Evolutionary conservation across 306 rosid genomes (phyloP), one percentile per base, ranked within the genome.

Genomic region (Pyrus communis): DNA sequence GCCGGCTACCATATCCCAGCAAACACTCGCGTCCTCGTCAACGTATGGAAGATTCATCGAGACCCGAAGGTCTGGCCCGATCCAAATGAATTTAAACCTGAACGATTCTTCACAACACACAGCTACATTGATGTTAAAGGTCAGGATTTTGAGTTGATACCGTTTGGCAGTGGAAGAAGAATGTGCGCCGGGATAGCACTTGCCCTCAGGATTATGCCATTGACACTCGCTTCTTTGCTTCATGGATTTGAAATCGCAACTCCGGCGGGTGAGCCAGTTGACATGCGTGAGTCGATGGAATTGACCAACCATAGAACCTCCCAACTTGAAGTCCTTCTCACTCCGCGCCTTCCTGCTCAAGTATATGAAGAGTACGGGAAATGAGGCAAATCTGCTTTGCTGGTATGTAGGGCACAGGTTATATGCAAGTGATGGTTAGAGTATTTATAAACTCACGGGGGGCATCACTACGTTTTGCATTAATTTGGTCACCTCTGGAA

Each of bases 161-260:
- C 55, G 4, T 76, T 76, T 38, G 73, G 80, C 13, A 58, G 65
- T 22, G 80, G 80, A 0, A 67, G 80, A 9, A 22, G 80, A 62
- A 12, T 71, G 2, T 76, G 80, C 57, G 31, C 74, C 0, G 80
- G 74, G 3, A 71, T 11, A 5, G 28, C 68, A 19, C 60, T 68
- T 28, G 80, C 75, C 49, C 31, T 57, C 0, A 65, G 43, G 28
- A 18, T 59, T 51, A 57, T 69, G 40, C 75, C 49, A 3, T 60
- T 77, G 27, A 9, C 45, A 1, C 61, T 77, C 46, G 80, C 69
- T 40, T 25, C 75, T 35, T 77, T 69, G 19, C 52, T 77, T 73
- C 80, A 77, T 4, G 65, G 80, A 3, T 77, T 77, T 77, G 75
- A 69, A 77, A 45, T 77, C 7, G 11, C 19, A 4, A 69, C 31